A percentile compares a stretch with the other conserved stretches of the same genome.
phyloP scores from a whole-genome alignment of 2,329 filamentous ascomycete species.

The Colletotrichum graminicola region DNA sequence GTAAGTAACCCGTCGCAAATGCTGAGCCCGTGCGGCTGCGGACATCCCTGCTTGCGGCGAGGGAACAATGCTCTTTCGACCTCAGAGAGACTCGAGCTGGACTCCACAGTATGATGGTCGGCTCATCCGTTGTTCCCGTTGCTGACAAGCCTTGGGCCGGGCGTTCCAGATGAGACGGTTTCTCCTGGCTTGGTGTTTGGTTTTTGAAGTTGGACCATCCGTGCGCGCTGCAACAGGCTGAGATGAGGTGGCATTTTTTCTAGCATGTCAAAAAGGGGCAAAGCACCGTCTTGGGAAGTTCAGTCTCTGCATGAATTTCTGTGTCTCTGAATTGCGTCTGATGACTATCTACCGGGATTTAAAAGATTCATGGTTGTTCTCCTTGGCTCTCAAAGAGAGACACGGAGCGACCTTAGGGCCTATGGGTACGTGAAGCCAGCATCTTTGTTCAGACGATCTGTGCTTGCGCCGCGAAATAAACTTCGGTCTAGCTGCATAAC shows the following conservation, averaged over 20 bases:
- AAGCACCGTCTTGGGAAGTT: background rate
- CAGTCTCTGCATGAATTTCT: conserved; percentile 5
- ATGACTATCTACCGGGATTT: conserved; percentile 7
- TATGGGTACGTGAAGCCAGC: conserved; percentile 5
- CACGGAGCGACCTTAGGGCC: background rate
- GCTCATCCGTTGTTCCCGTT: background rate
- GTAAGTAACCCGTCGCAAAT: conserved; percentile 12
- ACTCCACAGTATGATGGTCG: background rate
- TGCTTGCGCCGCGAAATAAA: background rate
- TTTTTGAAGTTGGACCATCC: conserved; percentile 11
- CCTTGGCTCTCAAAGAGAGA: background rate
- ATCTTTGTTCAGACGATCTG: background rate
- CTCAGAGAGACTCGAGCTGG: background rate
- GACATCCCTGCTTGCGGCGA: conserved; percentile 16
- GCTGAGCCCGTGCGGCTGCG: conserved; percentile 21
- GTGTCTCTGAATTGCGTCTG: conserved; percentile 6
- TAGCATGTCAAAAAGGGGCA: conserved; percentile 30
- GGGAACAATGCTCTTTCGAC: background rate
- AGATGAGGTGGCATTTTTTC: conserved; percentile 1
- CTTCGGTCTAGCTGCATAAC: background rate
- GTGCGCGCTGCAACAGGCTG: conserved; percentile 19
- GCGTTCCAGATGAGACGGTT: background rate
- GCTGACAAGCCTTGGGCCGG: background rate
- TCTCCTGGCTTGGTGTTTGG: background rate
- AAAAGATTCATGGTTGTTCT: background rate